These are phyloP conservation scores for Dictyostelium firmibasis DNA, from an alignment of 78 protist genomes.

Conservation along the genomic window DNA sequence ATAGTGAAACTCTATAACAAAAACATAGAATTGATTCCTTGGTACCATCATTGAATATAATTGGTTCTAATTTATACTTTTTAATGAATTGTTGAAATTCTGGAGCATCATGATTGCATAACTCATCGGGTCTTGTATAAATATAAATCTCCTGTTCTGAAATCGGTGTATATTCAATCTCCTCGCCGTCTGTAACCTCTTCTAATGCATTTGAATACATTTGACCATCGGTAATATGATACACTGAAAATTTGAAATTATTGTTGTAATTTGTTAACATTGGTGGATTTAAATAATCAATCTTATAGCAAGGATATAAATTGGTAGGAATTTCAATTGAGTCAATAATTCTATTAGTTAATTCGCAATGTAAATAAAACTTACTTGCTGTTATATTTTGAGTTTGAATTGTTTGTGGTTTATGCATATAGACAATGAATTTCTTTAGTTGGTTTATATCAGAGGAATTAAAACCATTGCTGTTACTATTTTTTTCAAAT, in stretches of 20 bases:
- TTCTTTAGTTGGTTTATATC: background rate
- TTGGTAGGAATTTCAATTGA: background rate
- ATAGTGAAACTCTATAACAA: slow-evolving; percentile 32
- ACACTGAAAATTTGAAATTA: background rate
- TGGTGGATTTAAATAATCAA: background rate
- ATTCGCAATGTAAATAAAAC: background rate
- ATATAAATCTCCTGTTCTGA: background rate
- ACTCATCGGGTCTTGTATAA: background rate
- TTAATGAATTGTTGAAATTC: background rate
- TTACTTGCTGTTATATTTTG: background rate
- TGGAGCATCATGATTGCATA: background rate
- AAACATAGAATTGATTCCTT: slow-evolving; percentile 6
- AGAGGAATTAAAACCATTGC: background rate
- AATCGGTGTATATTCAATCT: background rate
- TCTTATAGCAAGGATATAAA: background rate
- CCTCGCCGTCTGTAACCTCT: background rate
- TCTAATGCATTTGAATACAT: slow-evolving; percentile 6
- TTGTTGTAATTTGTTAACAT: background rate
- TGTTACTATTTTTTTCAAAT: background rate
- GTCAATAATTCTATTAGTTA: background rate
- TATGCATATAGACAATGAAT: background rate
- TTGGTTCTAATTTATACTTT: background rate
- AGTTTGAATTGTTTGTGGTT: background rate
- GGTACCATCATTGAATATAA: background rate
- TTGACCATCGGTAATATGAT: background rate